These are phyloP conservation scores for Fusarium longipes DNA, from an alignment of 2,329 filamentous ascomycete species.

Conservation along the genomic window DNA sequence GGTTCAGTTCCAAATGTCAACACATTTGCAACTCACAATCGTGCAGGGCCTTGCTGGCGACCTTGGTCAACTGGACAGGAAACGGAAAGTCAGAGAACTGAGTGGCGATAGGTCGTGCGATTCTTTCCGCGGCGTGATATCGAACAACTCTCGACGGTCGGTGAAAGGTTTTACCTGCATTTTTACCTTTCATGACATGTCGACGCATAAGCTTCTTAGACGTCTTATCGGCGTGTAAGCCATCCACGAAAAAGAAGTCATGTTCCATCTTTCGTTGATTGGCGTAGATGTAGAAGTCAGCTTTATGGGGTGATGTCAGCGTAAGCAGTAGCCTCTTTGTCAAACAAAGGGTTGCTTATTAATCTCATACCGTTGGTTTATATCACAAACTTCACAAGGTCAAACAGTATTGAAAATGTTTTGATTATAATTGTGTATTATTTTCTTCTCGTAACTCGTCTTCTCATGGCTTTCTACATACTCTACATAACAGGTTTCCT, in stretches of 20 bases:
- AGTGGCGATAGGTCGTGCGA: background rate
- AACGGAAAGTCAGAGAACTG: slow-evolving; percentile 7
- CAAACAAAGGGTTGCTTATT: background rate
- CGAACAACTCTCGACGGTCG: background rate
- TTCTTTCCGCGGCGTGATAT: background rate
- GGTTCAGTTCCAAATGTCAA: too few relatives aligned
- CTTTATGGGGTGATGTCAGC: background rate
- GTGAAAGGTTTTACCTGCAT: slow-evolving; percentile 14
- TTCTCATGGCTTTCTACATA: slow-evolving; percentile 29
- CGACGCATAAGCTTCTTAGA: slow-evolving; percentile 18
- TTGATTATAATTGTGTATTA: background rate
- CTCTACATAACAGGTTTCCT: slow-evolving; percentile 17
- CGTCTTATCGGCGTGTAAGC: background rate
- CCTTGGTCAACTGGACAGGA: background rate
- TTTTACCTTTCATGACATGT: slow-evolving; percentile 24
- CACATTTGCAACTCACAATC: slow-evolving; percentile 14
- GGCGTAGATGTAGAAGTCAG: background rate
- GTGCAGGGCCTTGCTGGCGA: slow-evolving; percentile 7
- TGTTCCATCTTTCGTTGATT: background rate
- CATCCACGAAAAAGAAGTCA: slow-evolving; percentile 14
- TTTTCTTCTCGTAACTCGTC: slow-evolving; percentile 22
- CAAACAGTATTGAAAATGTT: background rate
- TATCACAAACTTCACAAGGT: background rate
- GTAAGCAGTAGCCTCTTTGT: background rate
- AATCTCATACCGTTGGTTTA: background rate